Evolutionary conservation across 148 eudicot species (phyloP).

Genomic region (Fagopyrum esculentum): DNA sequence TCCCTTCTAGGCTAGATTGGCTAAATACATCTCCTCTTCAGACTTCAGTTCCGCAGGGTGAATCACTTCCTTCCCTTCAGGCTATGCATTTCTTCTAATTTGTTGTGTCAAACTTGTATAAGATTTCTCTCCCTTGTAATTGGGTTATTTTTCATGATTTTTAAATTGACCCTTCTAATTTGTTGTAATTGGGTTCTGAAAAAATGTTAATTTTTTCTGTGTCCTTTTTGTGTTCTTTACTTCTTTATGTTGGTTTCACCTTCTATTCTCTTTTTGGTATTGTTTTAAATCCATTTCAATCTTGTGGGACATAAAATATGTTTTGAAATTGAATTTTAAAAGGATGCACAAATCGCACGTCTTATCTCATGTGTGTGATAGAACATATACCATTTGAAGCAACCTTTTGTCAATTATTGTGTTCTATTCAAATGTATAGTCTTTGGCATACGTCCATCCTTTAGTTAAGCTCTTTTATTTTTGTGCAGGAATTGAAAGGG

Average conservation of each 20-base stretch:
- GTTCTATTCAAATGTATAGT: neutral
- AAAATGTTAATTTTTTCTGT: too few species aligned
- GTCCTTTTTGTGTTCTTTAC: too few species aligned
- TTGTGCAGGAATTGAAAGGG: conserved; percentile 83
- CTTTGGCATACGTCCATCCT: neutral
- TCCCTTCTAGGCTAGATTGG: conserved; percentile 93
- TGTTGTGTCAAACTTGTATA: too few species aligned
- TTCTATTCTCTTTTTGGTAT: neutral
- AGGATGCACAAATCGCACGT: neutral
- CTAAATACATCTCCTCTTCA: conserved; percentile 58
- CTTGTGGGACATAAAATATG: neutral
- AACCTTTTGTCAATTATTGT: conserved; percentile 1
- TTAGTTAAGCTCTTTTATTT: conserved; percentile 12
- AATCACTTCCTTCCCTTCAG: neutral
- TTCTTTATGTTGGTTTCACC: neutral
- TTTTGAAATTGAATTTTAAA: neutral
- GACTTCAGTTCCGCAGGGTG: conserved; percentile 71
- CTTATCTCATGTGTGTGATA: neutral
- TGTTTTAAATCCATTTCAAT: neutral
- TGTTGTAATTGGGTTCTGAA: too few species aligned
- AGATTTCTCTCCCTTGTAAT: too few species aligned
- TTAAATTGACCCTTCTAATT: too few species aligned
- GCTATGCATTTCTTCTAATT: too few species aligned
- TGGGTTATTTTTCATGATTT: too few species aligned
- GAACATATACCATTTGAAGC: neutral